Evolutionary conservation across 768 basidiomycete genomes (phyloP).

Genomic region (Boletus edulis): DNA sequence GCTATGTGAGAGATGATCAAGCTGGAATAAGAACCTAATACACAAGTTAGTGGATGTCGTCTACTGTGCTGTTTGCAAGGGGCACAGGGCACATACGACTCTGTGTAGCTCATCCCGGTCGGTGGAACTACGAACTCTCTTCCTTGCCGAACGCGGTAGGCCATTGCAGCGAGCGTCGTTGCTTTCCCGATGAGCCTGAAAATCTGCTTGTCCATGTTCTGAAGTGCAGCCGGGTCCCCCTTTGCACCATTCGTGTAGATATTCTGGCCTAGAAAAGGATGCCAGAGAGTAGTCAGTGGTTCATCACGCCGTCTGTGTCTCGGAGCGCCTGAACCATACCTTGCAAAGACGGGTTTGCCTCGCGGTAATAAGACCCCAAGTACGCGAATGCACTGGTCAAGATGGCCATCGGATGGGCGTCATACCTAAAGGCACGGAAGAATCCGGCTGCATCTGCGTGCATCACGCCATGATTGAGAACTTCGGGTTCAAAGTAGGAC

Average conservation of each 20-base stretch:
- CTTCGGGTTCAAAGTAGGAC: conserved; percentile 65
- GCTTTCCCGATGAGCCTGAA: conserved; percentile 86
- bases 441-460: conserved; percentile 70
- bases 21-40: conserved; percentile 80
- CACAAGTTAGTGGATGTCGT: neutral
- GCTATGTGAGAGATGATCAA: conserved; percentile 64
- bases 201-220: conserved; percentile 89
- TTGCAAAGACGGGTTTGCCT: conserved; percentile 86
- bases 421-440: conserved; percentile 78
- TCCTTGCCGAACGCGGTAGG: conserved; percentile 89
- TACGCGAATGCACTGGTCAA: conserved; percentile 86
- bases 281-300: neutral
- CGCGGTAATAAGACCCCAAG: conserved; percentile 81
- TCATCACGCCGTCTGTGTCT: neutral
- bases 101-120: conserved; percentile 78
- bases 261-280: conserved; percentile 55
- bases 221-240: conserved; percentile 63
- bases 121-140: conserved; percentile 85
- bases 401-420: conserved; percentile 92
- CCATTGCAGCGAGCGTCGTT: conserved; percentile 91
- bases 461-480: conserved; percentile 70
- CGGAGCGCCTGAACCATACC: conserved; percentile 38
- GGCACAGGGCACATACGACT: conserved; percentile 48
- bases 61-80: neutral
- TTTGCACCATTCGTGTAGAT: conserved; percentile 70